These are phyloP conservation scores for Lentinula boryana DNA, from an alignment of 768 basidiomycete species.

Conservation along the genomic window DNA sequence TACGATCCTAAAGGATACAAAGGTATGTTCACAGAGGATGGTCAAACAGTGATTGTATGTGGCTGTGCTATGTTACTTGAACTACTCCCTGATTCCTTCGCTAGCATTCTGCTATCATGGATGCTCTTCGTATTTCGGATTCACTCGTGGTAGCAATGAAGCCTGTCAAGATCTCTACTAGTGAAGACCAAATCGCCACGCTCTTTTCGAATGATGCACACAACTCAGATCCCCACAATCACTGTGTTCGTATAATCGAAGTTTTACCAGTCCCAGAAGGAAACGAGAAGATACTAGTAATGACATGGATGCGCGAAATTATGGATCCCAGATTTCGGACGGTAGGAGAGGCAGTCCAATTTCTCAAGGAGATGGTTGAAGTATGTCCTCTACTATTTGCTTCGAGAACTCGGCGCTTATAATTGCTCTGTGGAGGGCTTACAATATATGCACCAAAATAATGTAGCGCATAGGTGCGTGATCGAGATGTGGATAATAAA, in stretches of 20 bases:
- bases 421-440: constrained; percentile 16
- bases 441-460: constrained; percentile 24
- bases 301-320: constrained; percentile 16
- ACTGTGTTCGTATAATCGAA: constrained; percentile 21
- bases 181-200: constrained; percentile 11
- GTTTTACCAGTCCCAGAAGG: constrained; percentile 15
- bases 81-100: background rate
- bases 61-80: background rate
- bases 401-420: too few relatives aligned
- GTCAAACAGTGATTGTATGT: background rate
- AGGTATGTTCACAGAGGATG: background rate
- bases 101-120: constrained; percentile 3
- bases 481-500: background rate
- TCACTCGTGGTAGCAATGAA: constrained; percentile 16
- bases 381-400: constrained; percentile 8
- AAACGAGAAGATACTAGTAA: constrained; percentile 16
- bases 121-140: constrained; percentile 16
- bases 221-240: constrained; percentile 18
- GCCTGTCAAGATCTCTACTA: constrained; percentile 3
- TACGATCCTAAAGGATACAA: constrained; percentile 4
- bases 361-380: constrained; percentile 22
- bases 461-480: constrained; percentile 18
- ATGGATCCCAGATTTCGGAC: constrained; percentile 19
- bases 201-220: constrained; percentile 14
- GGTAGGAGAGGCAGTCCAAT: constrained; percentile 23